Base-by-base conservation (phyloP, 2,329 filamentous ascomycete genomes). In the Zasmidium cellare region DNA sequence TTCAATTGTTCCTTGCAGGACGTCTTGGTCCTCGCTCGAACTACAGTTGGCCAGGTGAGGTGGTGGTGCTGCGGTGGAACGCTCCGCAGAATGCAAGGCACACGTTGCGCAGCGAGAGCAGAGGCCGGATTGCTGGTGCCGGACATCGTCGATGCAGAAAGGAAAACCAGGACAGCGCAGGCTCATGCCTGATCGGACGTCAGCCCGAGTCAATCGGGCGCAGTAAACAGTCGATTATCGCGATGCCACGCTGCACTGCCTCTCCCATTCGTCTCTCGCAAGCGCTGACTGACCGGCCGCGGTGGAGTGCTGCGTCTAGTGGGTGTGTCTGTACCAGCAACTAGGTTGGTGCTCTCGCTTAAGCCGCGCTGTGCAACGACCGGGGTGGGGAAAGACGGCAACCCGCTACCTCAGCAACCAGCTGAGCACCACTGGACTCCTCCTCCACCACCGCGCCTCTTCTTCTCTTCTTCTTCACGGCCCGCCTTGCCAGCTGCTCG, bases 1-100 rank as follows among this genome's bases (percentile, higher is more conserved):
- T 46, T 12, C 24, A 28, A 56, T 56, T 56, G 53, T 56, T 56
- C 53, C 53, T 56, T 56, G 53, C 53, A 50, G 35, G 23, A 28
- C 51, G 46, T 46, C 23, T 16, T 31, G 51, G 41, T 54, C 45
- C 45, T 22, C 23, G 35, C 46, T 56, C 46, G 53, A 51, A 56
- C 53, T 56, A 56, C 53, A 56, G 53, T 56, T 56, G 53, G 47
- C 53, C 53, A 25, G 53, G 53, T 56, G 53, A 56, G 53, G 31
- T 12, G 19, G 53, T 28, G n/a, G n/a, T n/a, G n/a, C 20, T 35
- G 45, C 31, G 44, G 45, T 55, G 53, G 53, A 49, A 55, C 47
- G 35, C 35, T 46, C 46, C 53, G 35, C 35, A 46, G 46, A 51
- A 56, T 56, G 47, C 31, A 46, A 19, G 22, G 23, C 28, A 22